Percentiles rank a stretch among this genome's conserved stretches.
phyloP scores from a whole-genome alignment of 768 basidiomycete genomes.

The Tulasnella sp. region DNA sequence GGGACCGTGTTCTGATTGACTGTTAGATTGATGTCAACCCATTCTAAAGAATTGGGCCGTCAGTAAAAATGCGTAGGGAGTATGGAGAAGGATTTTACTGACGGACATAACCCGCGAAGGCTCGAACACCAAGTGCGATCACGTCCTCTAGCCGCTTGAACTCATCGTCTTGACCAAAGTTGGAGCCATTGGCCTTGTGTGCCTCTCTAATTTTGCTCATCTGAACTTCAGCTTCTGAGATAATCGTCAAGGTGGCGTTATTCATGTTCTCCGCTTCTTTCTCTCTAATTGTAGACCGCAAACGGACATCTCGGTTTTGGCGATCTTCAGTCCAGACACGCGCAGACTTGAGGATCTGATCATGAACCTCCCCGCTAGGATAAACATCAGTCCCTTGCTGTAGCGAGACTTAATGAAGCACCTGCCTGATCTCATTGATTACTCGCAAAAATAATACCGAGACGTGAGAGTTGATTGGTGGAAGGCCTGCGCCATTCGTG shows the following conservation, averaged over 20 bases:
- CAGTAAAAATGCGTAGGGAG: not conserved
- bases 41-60: slow-evolving; percentile 58
- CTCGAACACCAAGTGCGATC: slow-evolving; percentile 85
- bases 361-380: slow-evolving; percentile 83
- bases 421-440: slow-evolving; percentile 61
- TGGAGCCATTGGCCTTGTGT: slow-evolving; percentile 38
- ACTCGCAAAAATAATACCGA: slow-evolving; percentile 85
- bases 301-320: slow-evolving; percentile 67
- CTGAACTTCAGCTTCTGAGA: slow-evolving; percentile 44
- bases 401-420: not conserved
- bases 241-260: slow-evolving; percentile 72
- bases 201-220: slow-evolving; percentile 31
- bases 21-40: slow-evolving; percentile 96
- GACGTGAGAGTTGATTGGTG: slow-evolving; percentile 69
- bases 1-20: slow-evolving; percentile 83
- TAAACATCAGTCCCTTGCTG: not conserved
- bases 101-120: slow-evolving; percentile 92
- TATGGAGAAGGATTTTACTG: slow-evolving; percentile 28
- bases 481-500: slow-evolving; percentile 30
- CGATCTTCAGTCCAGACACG: slow-evolving; percentile 57
- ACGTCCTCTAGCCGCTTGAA: slow-evolving; percentile 58
- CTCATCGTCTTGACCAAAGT: slow-evolving; percentile 27
- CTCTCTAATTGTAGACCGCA: slow-evolving; percentile 83
- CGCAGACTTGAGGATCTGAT: slow-evolving; percentile 85
- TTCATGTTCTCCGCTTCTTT: slow-evolving; percentile 75